Evolutionary conservation across 2,329 filamentous ascomycete genomes (phyloP).

Genomic region (Fusarium agapanthi): DNA sequence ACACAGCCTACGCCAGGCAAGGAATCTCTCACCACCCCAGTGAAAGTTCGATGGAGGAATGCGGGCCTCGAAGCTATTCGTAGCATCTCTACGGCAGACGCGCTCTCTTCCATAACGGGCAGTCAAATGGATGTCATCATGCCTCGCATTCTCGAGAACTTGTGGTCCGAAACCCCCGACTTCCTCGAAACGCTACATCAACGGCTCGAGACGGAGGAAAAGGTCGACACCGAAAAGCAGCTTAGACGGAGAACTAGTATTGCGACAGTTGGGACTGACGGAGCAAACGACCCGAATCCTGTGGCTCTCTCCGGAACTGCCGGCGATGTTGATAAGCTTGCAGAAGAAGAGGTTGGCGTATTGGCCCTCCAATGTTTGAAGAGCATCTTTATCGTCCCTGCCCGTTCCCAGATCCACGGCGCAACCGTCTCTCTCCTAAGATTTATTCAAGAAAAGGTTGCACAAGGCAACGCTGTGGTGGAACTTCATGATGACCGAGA

Average conservation of each 20-base stretch:
- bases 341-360: constrained; percentile 87
- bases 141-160: constrained; percentile 85
- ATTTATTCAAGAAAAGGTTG: constrained; percentile 73
- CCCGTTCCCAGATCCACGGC: constrained; percentile 80
- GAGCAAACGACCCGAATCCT: constrained; percentile 68
- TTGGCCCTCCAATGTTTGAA: constrained; percentile 87
- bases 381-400: constrained; percentile 84
- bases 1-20: constrained; percentile 64
- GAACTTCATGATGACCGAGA: constrained; percentile 53
- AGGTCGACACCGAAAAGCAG: constrained; percentile 70
- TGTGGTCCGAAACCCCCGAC: constrained; percentile 78
- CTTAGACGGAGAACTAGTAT: constrained; percentile 78
- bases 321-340: constrained; percentile 86
- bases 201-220: constrained; percentile 74
- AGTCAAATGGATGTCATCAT: constrained; percentile 82
- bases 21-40: constrained; percentile 70
- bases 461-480: constrained; percentile 63
- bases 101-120: constrained; percentile 76
- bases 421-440: constrained; percentile 78
- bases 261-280: constrained; percentile 74
- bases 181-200: constrained; percentile 74
- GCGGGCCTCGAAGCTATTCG: constrained; percentile 81
- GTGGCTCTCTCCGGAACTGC: constrained; percentile 82
- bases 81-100: constrained; percentile 81
- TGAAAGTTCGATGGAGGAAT: constrained; percentile 80